These are phyloP conservation scores for Coprinopsis sp. DNA, from an alignment of 768 basidiomycete species.

Conservation along the genomic window DNA sequence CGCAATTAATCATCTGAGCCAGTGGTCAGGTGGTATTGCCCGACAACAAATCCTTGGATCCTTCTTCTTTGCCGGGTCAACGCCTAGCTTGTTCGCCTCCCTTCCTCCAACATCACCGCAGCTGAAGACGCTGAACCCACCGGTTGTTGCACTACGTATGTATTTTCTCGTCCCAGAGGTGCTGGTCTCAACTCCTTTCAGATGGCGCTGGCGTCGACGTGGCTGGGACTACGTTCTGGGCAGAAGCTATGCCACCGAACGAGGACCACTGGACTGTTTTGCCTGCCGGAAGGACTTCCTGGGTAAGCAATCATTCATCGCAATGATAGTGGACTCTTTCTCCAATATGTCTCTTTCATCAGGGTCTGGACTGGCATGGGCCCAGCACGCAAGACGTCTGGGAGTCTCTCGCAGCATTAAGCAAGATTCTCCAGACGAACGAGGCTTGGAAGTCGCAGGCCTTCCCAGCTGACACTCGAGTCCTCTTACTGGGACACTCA, in stretches of 20 bases:
- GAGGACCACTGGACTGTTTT: conserved; percentile 67
- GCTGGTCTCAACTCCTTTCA: conserved; percentile 22
- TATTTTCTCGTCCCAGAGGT: background rate
- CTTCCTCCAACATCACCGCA: conserved; percentile 44
- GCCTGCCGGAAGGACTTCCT: conserved; percentile 81
- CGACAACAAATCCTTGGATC: conserved; percentile 45
- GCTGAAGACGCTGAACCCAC: conserved; percentile 35
- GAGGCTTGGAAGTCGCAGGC: conserved; percentile 37
- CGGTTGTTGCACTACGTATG: conserved; percentile 3
- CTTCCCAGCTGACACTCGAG: conserved; percentile 34
- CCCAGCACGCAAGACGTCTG: conserved; percentile 72
- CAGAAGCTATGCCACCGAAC: conserved; percentile 55
- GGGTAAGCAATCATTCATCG: conserved; percentile 44
- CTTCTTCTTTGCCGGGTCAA: conserved; percentile 51
- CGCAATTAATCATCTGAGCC: conserved; percentile 39
- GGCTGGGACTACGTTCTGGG: conserved; percentile 51
- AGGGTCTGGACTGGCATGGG: conserved; percentile 95
- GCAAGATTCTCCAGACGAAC: conserved; percentile 35
- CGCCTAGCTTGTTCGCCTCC: conserved; percentile 55
- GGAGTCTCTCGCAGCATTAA: conserved; percentile 54
- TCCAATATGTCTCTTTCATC: conserved; percentile 1
- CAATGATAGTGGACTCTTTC: background rate
- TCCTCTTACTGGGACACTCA: conserved; percentile 83
- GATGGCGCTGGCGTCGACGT: conserved; percentile 89
- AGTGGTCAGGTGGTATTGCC: conserved; percentile 34